Evolutionary conservation across 1,284 basidiomycete genomes (phyloP).

Genomic region (Pseudozyma sp.): DNA sequence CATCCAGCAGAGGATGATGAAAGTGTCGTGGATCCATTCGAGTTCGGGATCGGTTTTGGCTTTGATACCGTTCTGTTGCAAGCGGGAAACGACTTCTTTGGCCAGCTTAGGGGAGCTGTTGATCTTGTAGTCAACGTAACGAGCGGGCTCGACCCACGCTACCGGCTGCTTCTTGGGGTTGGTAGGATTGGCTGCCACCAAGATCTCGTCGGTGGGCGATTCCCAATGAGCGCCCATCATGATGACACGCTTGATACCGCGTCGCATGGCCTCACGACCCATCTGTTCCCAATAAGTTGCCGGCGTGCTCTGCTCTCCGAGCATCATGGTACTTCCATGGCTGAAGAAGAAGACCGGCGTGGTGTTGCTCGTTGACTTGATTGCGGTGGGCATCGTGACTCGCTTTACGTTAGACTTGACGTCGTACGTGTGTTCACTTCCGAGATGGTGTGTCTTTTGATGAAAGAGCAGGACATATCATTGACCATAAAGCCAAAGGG

Average conservation of each 20-base stretch:
- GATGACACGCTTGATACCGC: constrained; percentile 58
- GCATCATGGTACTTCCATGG: constrained; percentile 61
- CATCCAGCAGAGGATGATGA: constrained; percentile 61
- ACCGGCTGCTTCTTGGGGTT: constrained; percentile 58
- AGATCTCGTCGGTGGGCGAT: constrained; percentile 43
- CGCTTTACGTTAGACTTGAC: neutral
- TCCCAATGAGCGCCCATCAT: constrained; percentile 64
- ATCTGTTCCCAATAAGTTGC: constrained; percentile 59
- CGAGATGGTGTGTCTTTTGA: too few relatives aligned
- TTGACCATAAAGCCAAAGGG: neutral
- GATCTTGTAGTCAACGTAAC: constrained; percentile 53
- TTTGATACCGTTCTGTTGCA: constrained; percentile 48
- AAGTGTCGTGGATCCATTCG: constrained; percentile 62
- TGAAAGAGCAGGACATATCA: too few relatives aligned
- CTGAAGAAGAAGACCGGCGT: constrained; percentile 39
- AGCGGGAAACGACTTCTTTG: constrained; percentile 22
- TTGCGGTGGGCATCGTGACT: constrained; percentile 13
- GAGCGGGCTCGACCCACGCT: constrained; percentile 44
- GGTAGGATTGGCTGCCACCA: constrained; percentile 49
- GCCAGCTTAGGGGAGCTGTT: constrained; percentile 46
- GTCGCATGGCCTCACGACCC: constrained; percentile 49
- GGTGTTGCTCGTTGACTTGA: constrained; percentile 20
- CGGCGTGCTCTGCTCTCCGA: constrained; percentile 50
- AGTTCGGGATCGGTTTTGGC: constrained; percentile 45
- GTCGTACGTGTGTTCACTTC: too few relatives aligned